phyloP scores from a whole-genome alignment of 257 asterid species.

The Henckelia pumila region DNA sequence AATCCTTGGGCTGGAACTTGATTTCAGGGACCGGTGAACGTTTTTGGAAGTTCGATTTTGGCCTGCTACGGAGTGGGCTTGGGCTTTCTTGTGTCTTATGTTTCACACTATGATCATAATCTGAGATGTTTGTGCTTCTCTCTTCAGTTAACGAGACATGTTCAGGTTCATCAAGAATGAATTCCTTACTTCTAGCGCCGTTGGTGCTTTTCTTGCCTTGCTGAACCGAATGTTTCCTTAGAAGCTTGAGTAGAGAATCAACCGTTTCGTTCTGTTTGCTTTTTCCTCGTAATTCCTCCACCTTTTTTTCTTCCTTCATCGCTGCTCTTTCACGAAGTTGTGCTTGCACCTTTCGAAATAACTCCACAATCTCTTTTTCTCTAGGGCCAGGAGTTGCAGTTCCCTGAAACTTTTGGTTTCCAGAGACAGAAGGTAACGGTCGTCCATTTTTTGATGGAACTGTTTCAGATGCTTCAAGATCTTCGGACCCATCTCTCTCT shows the following conservation, averaged over 20 bases:
- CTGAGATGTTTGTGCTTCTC: conserved; percentile 31
- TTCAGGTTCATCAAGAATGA: conserved; percentile 54
- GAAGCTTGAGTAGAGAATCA: conserved; percentile 88
- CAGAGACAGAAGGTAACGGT: conserved; percentile 49
- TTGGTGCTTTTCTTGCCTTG: conserved; percentile 58
- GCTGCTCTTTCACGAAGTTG: conserved; percentile 82
- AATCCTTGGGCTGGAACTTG: conserved; percentile 49
- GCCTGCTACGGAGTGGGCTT: conserved; percentile 46
- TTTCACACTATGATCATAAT: conserved; percentile 31
- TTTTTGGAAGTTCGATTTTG: conserved; percentile 69
- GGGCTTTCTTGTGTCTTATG: conserved; percentile 43
- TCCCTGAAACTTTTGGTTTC: conserved; percentile 57
- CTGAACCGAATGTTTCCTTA: conserved; percentile 85
- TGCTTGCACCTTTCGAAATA: conserved; percentile 92
- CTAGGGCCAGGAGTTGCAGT: conserved; percentile 77
- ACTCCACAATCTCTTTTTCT: conserved; percentile 89
- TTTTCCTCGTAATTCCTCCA: conserved; percentile 53
- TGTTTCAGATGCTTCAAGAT: conserved; percentile 60
- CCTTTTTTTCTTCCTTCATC: conserved; percentile 68
- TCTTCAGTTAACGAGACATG: conserved; percentile 37
- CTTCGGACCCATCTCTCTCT: conserved; percentile 58
- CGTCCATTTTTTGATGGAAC: conserved; percentile 65
- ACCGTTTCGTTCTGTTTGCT: conserved; percentile 88
- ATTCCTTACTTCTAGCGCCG: conserved; percentile 40
- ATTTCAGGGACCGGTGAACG: conserved; percentile 73